These are phyloP conservation scores for Cyclospora cayetanensis DNA, from an alignment of 169 alveolate species.

Conservation along the genomic window DNA sequence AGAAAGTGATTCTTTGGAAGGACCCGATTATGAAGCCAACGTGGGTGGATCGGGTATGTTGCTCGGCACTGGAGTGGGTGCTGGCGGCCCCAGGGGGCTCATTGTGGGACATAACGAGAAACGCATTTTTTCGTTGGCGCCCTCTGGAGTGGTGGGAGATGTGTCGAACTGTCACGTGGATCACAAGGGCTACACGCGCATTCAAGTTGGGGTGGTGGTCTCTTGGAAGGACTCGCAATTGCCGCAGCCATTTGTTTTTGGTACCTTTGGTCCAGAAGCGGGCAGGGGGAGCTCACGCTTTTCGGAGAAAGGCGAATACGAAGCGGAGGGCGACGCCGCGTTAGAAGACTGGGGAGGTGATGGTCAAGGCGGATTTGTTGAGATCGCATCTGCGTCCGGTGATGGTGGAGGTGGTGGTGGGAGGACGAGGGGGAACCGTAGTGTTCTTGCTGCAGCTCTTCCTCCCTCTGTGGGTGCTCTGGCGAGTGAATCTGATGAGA, in stretches of 20 bases:
- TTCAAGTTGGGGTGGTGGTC: neutral
- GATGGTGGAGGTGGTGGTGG: no score
- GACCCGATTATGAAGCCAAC: neutral
- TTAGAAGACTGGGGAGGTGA: no score
- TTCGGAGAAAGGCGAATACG: neutral
- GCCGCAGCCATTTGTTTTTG: neutral
- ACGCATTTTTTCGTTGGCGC: neutral
- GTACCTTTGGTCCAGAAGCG: neutral
- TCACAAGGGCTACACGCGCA: neutral
- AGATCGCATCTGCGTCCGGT: no score
- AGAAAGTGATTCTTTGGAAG: neutral
- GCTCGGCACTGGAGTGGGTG: neutral
- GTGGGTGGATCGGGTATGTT: neutral
- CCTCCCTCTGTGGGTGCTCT: no score
- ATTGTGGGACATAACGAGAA: neutral
- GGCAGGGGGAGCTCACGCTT: neutral
- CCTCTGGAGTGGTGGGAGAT: neutral
- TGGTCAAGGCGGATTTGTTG: no score
- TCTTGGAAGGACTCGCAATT: neutral
- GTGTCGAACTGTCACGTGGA: neutral
- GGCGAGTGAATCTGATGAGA: no score
- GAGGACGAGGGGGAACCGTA: no score
- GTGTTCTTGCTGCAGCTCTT: no score
- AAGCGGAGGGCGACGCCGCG: neutral
- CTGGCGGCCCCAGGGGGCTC: slow-evolving; percentile 30